A percentile compares a stretch with the other conserved stretches of the same genome.
These are phyloP conservation scores for Cercophora scortea DNA, from an alignment of 495 filamentous ascomycete species.

Conservation along the genomic window DNA sequence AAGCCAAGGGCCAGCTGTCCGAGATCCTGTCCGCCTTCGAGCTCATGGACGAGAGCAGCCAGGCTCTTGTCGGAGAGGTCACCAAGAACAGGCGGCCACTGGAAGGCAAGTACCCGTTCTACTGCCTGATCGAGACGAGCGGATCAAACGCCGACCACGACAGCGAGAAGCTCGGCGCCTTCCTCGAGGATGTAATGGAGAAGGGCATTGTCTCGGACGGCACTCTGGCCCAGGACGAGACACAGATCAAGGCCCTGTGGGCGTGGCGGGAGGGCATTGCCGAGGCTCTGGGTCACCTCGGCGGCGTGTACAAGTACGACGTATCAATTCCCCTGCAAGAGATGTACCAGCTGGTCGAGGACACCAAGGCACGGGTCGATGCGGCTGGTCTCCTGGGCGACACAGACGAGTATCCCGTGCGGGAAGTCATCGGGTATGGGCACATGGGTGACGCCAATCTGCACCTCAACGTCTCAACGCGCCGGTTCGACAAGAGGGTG, in stretches of 20 bases:
- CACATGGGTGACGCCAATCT: conserved; percentile 97
- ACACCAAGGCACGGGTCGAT: conserved; percentile 61
- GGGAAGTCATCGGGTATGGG: conserved; percentile 89
- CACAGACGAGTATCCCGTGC: conserved; percentile 68
- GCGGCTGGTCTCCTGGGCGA: conserved; percentile 71
- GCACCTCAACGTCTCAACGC: conserved; percentile 78
- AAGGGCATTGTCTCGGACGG: conserved; percentile 79
- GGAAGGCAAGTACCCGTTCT: conserved; percentile 80
- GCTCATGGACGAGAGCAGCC: conserved; percentile 82
- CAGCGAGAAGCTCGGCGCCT: conserved; percentile 70
- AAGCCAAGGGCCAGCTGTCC: conserved; percentile 80
- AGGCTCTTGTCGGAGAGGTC: conserved; percentile 64
- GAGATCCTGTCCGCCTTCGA: conserved; percentile 98
- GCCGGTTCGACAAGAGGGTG: conserved; percentile 78
- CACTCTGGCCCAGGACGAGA: conserved; percentile 84
- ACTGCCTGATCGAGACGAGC: conserved; percentile 92
- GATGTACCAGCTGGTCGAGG: conserved; percentile 82
- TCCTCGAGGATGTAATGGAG: conserved; percentile 86
- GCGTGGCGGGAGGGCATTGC: conserved; percentile 89
- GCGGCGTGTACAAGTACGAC: conserved; percentile 94
- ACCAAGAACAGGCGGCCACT: conserved; percentile 72
- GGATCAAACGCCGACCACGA: conserved; percentile 93
- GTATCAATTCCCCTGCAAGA: conserved; percentile 86
- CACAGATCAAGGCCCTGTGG: conserved; percentile 81
- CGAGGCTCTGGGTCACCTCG: conserved; percentile 80